Base-by-base conservation (phyloP, 2,329 filamentous ascomycete species). In the Pestalotiopsis sp. region DNA sequence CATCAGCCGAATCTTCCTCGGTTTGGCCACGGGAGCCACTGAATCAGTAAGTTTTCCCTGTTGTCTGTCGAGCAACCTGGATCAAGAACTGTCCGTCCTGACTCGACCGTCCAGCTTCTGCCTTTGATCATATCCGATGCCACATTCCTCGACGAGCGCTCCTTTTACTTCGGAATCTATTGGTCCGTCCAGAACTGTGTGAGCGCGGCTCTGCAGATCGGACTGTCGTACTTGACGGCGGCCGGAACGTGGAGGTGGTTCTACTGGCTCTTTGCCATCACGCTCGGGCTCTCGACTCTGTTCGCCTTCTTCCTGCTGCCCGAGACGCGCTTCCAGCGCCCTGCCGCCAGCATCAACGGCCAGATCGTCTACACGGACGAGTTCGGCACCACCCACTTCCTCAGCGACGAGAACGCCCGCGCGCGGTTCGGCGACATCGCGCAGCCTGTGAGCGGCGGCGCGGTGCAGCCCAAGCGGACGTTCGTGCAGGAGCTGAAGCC, bases 211-310 rank as follows among this genome's bases (percentile, higher is more conserved):
- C 74, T 83, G 36, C 78, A 78, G 25, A 73, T 83, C 4, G 77
- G 77, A 2, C 73, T 73, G 2, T 80, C 77, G 4, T 83, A 82
- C 59, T 72, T 80, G 36, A 78, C 76, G 2, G 78, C 76, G 1
- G 76, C 77, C 4, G 70, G 79, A 0, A 76, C 77, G 1, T 83
- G 81, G 81, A 73, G 80, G 49, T 83, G 80, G 79, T 83, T 80
- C 71, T 83, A 83, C 63, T 81, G 79, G 78, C 75, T 82, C 1
- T 80, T 80, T 23, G 76, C 75, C 11, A 79, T 80, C 56, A 75
- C 80, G 4, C 72, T 78, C 9, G 79, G 72, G 9, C 65, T 78
- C 5, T 79, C 80, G 1, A 71, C 82, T 9, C 61, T 85, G 70
- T 66, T 83, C 27, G 71, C 80, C 68, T 61, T 83, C 72, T 76